phyloP scores from a whole-genome alignment of 768 basidiomycete species.

The Tubosaeta sp. region DNA sequence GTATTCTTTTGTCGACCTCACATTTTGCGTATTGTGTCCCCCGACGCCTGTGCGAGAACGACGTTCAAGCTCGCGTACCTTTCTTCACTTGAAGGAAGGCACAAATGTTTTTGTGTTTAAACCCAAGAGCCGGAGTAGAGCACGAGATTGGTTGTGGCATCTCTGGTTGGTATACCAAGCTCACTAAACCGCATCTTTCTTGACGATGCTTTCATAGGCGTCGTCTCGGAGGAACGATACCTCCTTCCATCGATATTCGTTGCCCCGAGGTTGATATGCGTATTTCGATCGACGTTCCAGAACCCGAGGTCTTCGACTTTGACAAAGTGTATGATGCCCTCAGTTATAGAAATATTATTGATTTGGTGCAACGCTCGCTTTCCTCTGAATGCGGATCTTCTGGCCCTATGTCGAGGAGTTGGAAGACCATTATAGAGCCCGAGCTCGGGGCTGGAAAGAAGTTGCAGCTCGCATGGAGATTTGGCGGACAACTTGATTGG shows the following conservation, averaged over 20 bases:
- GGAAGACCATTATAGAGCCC: conserved; percentile 55
- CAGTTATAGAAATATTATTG: conserved; percentile 56
- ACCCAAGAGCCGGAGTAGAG: conserved; percentile 67
- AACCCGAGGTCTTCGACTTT: conserved; percentile 35
- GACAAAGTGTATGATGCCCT: conserved; percentile 48
- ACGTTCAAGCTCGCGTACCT: conserved; percentile 40
- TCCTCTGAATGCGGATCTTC: conserved; percentile 37
- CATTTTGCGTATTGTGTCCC: conserved; percentile 71
- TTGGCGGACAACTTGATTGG: conserved; percentile 79
- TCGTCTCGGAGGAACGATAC: conserved; percentile 67
- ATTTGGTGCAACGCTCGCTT: conserved; percentile 51
- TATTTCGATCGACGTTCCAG: conserved; percentile 68
- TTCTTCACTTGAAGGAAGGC: conserved; percentile 57
- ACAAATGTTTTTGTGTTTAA: conserved; percentile 89
- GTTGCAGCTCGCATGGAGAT: conserved; percentile 77
- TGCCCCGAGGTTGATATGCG: conserved; percentile 65
- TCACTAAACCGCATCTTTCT: background rate
- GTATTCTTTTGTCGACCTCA: conserved; percentile 83
- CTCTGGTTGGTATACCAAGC: conserved; percentile 54
- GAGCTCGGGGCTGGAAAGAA: conserved; percentile 51
- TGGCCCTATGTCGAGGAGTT: conserved; percentile 38
- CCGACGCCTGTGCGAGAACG: conserved; percentile 44
- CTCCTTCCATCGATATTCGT: conserved; percentile 62
- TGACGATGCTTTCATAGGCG: conserved; percentile 43
- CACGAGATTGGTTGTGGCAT: conserved; percentile 88